phyloP scores from a whole-genome alignment of 2,329 filamentous ascomycete species.

The Xylaria sp. region DNA sequence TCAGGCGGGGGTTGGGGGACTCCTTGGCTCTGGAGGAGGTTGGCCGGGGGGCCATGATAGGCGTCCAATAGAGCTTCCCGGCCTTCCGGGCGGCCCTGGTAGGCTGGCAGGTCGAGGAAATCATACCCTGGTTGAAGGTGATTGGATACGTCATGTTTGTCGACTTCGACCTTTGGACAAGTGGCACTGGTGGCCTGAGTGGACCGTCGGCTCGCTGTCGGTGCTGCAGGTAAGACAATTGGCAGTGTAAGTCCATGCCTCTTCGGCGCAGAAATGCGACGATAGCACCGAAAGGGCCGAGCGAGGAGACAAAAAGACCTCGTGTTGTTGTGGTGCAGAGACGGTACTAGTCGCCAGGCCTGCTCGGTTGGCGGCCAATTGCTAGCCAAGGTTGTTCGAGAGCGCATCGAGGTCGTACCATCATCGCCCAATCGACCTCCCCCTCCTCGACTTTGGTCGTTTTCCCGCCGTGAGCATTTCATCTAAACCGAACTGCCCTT shows the following conservation, averaged over 20 bases:
- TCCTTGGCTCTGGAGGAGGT: conserved; percentile 15
- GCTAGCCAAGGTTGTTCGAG: not conserved
- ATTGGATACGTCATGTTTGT: conserved; percentile 31
- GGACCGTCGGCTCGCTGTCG: conserved; percentile 15
- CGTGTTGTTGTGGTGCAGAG: conserved; percentile 41
- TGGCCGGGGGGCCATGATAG: conserved; percentile 22
- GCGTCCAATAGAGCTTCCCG: conserved; percentile 19
- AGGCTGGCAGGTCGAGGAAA: conserved; percentile 20
- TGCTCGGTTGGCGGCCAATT: not conserved
- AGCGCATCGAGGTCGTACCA: not conserved
- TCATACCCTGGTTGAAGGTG: conserved; percentile 21
- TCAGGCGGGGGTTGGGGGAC: conserved; percentile 22
- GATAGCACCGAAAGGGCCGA: conserved; percentile 29
- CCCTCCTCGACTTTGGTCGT: not conserved
- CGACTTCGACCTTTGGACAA: conserved; percentile 25
- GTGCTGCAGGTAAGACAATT: conserved; percentile 18
- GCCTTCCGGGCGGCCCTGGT: not conserved
- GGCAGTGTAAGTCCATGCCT: conserved; percentile 22
- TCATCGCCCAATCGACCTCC: not conserved
- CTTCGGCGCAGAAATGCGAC: conserved; percentile 24
- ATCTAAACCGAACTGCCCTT: not conserved
- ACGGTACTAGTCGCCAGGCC: conserved; percentile 17
- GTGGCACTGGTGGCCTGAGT: conserved; percentile 7
- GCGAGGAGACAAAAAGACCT: conserved; percentile 22
- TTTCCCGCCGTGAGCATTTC: not conserved